Evolutionary conservation across 148 eudicot genomes (phyloP), one percentile per base, ranked within the genome.

Genomic region (Rhododendron simsii): DNA sequence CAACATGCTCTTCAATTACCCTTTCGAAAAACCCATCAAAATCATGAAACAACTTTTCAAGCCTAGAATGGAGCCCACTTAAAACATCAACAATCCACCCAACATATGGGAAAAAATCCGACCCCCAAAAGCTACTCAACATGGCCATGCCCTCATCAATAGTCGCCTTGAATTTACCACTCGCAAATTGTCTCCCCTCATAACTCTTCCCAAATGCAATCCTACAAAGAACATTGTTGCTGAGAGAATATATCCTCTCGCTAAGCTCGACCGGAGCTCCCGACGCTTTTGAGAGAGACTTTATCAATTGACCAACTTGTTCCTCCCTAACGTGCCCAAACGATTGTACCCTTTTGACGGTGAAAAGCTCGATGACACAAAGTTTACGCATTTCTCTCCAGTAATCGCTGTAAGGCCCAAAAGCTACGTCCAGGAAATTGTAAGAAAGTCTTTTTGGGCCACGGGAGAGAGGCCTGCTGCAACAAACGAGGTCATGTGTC

Each of bases 401-500:
- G 47, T 82, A 39, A 10, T 82, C 37, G 7, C 75, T 57, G 50
- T 82, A 82, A 6, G 84, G 84, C 15, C 51, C 14, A 8, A 57
- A 63, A 20, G 84, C 76, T 7, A 82, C 9, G 28, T 82, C 75
- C 41, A 61, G 16, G 5, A 33, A 63, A 61, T 82, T 82, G 51
- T 82, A 82, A 39, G 74, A 35, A 5, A 82, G 26, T 39, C n/a
- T 82, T 26, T 65, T 63, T 21, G 12, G 37, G 33, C 84, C 84
- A 10, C 15, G 9, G 9, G 84, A 59, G 28, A 21, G 8, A 0
- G 75, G 84, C 48, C 84, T 33, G 21, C 5, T 59, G 75, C 84
- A 82, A 82, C 73, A 82, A 15, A 20, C 75, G 1, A 18, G 84
- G 76, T 82, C 84, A 20, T 82, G 84, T 59, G 50, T 82, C 65